These are phyloP conservation scores for Tulasnella calospora DNA, from an alignment of 768 basidiomycete species.

Conservation along the genomic window DNA sequence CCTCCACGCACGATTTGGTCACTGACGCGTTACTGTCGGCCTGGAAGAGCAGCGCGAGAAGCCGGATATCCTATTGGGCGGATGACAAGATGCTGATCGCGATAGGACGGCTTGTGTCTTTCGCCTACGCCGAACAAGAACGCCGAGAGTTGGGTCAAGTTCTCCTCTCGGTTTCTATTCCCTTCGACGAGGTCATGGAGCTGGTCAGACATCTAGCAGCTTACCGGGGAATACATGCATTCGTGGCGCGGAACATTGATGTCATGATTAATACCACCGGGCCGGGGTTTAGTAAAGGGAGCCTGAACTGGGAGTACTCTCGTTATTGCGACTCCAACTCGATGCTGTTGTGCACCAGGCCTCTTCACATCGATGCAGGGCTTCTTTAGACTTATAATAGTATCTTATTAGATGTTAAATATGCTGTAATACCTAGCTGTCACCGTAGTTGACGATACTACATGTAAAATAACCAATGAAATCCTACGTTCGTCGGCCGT, in stretches of 20 bases:
- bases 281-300: neutral
- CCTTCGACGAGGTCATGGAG: neutral
- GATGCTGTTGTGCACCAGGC: neutral
- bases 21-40: neutral
- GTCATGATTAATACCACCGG: neutral
- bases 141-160: neutral
- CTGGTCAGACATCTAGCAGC: neutral
- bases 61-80: neutral
- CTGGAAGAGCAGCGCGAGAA: neutral
- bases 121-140: neutral
- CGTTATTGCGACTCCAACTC: neutral
- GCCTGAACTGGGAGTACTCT: neutral
- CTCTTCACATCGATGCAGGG: neutral
- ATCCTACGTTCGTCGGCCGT: too few species aligned
- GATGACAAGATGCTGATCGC: neutral
- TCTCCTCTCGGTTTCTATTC: neutral
- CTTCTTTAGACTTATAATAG: neutral
- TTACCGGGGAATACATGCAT: neutral
- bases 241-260: neutral
- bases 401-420: neutral
- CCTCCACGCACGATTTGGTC: neutral
- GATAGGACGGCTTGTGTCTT: neutral
- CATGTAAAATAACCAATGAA: neutral
- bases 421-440: neutral
- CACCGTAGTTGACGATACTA: neutral